Evolutionary conservation across 257 asterid genomes (phyloP), one percentile per base, ranked within the genome.

Genomic region (Nicotiana undulata): DNA sequence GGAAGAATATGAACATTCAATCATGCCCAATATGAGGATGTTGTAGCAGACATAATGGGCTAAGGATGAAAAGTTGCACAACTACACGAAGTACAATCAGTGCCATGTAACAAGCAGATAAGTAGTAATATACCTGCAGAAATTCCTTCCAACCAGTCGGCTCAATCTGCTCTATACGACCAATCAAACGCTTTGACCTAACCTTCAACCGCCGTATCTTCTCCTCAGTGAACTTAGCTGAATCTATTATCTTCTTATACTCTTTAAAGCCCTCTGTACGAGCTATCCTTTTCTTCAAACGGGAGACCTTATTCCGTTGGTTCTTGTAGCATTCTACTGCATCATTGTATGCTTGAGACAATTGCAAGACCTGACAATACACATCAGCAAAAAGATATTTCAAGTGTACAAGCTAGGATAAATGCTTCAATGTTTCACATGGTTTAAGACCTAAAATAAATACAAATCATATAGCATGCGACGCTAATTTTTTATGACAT

Each of bases 141-240:
- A 95, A 95, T 83, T 95, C 99, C 90, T 95, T 95, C 99, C 99
- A 95, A 74, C 99, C 98, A 85, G 98, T 93, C 60, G 99, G 99
- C 87, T 93, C 99, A 82, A 95, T 95, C 91, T 92, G 93, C 90
- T 90, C 95, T 79, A 95, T 89, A 84, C 99, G 94, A 83, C 85
- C 86, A 81, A 55, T 76, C 87, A 95, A 86, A 80, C 98, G 98
- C 55, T 89, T 88, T 18, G 98, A 90, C 87, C 99, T 91, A 79
- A 88, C 89, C 80, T 91, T 92, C 84, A 95, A 87, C 52, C 96
- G 94, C 79, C 91, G 90, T 76, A 95, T 92, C 89, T 95, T 95
- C 87, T 93, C 99, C 85, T 88, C 96, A 0, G 90, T 90, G 81
- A 95, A 93, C 87, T 92, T 92, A 34, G 96, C 98, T 37, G 79